Base-by-base conservation (phyloP, 495 filamentous ascomycete species). In the Platismatia glauca region DNA sequence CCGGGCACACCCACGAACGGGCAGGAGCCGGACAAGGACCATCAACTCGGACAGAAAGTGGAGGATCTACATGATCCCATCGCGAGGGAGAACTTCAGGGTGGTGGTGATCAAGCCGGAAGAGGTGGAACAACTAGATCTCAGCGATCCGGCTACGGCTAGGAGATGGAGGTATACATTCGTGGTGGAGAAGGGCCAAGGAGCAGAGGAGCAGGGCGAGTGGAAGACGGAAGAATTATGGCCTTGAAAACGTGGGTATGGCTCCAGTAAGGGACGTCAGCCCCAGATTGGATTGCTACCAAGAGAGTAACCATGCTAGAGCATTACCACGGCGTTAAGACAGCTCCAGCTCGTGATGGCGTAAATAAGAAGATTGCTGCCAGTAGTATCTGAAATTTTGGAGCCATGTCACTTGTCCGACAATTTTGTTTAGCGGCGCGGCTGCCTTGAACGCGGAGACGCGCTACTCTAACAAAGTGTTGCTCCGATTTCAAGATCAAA, bases 151-250 rank as follows among this genome's bases (percentile, higher is more conserved):
- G 79, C 80, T 52, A 81, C 79, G 69, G 77, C 81, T 15, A 73
- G 82, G 58, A 76, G 93, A 68, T 89, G 86, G 84, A 72, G 78
- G 66, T 91, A 88, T 74, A 83, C 78, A 66, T 76, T 70, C 76
- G 80, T 50, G 46, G 63, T 50, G 60, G 67, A 59, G 53, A 68
- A 67, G 63, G 61, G 70, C 3, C 64, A 64, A 53, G 67, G 63
- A 41, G 66, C 66, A 4, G 75, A 75, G 7, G 78, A 74, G 3
- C 69, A 78, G 64, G 70, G 72, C 22, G 74, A 78, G 65, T 96
- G 93, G 93, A 84, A 82, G 70, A 82, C 81, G 67, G 80, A 84
- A 55, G 92, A 97, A 75, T 71, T 89, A 52, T 96, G 91, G 91
- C 92, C 91, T 20, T 93, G 71, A 67, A 16, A 13, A 4, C 8